Conservation (phyloP, 331 rosid species). For the Arachis monticola region DNA sequence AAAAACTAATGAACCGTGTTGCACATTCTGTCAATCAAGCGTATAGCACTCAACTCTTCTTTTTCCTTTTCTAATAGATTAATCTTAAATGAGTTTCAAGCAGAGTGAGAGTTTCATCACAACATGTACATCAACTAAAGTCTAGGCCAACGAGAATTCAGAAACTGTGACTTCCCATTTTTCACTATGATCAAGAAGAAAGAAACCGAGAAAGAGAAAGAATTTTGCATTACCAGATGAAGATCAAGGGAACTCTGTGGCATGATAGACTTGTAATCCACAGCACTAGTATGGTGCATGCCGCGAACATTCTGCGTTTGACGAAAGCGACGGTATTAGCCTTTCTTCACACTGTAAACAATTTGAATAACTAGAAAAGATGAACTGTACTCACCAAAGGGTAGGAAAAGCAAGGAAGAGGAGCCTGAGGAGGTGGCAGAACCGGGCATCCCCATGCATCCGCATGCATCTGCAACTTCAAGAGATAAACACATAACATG, state of each 20-base stretch:
- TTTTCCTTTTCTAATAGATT: not conserved
- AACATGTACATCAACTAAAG: constrained; percentile 8
- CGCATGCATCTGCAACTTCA: constrained; percentile 67
- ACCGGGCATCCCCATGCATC: constrained; percentile 97
- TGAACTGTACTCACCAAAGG: constrained; percentile 59
- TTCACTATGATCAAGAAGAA: not conserved
- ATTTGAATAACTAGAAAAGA: not conserved
- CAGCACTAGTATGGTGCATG: constrained; percentile 39
- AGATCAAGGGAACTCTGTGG: constrained; percentile 48
- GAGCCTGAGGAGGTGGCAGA: constrained; percentile 62
- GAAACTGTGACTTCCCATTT: constrained; percentile 7
- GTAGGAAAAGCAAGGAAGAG: constrained; percentile 47
- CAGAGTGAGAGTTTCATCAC: constrained; percentile 13
- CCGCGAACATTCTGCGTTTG: constrained; percentile 58
- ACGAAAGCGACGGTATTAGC: constrained; percentile 19
- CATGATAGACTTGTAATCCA: constrained; percentile 48
- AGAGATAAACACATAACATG: not conserved
- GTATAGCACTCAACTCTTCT: not conserved
- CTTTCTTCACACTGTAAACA: not conserved
- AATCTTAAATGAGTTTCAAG: not conserved
- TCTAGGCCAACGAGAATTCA: not conserved
- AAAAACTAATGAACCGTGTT: not conserved
- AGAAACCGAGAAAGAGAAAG: constrained; percentile 29
- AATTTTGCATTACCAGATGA: constrained; percentile 65
- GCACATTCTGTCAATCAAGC: not conserved